Evolutionary conservation across 768 basidiomycete genomes (phyloP).

Genomic region (Lactarius evosmus): DNA sequence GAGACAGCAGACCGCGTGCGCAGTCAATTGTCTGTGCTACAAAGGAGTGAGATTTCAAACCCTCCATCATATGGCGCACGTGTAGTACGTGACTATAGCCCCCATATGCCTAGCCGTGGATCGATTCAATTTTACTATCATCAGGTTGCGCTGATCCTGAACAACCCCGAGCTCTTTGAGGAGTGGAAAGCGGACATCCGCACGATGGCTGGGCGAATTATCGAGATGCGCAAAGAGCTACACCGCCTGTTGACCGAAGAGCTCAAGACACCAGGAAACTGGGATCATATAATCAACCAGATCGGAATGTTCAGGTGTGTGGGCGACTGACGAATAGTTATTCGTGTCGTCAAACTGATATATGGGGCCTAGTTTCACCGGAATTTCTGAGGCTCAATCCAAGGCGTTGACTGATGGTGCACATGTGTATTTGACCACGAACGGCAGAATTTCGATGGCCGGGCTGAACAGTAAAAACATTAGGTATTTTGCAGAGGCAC

Average conservation of each 20-base stretch:
- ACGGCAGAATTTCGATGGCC: conserved; percentile 94
- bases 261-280: conserved; percentile 84
- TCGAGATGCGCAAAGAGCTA: conserved; percentile 83
- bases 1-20: conserved; percentile 71
- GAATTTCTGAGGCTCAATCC: conserved; percentile 64
- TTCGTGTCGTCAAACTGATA: conserved; percentile 22
- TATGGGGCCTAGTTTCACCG: conserved; percentile 65
- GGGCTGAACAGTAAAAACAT: conserved; percentile 81
- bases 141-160: conserved; percentile 79
- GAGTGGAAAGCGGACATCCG: conserved; percentile 90
- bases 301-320: conserved; percentile 96
- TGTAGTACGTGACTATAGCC: conserved; percentile 49
- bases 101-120: not conserved
- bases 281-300: conserved; percentile 94
- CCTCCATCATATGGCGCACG: conserved; percentile 91
- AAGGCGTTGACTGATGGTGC: conserved; percentile 63
- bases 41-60: conserved; percentile 93
- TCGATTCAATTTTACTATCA: conserved; percentile 9
- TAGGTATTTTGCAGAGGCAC: conserved; percentile 63
- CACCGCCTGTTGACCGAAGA: conserved; percentile 69
- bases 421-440: conserved; percentile 82
- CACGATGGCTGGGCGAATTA: conserved; percentile 93
- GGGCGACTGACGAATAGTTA: not conserved
- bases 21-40: conserved; percentile 88
- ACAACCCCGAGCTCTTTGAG: conserved; percentile 65